Percentiles rank a stretch among this genome's conserved stretches.
These are phyloP conservation scores for Sugiyamaella xylanicola DNA, from an alignment of 1,139 yeast species.

Conservation along the genomic window DNA sequence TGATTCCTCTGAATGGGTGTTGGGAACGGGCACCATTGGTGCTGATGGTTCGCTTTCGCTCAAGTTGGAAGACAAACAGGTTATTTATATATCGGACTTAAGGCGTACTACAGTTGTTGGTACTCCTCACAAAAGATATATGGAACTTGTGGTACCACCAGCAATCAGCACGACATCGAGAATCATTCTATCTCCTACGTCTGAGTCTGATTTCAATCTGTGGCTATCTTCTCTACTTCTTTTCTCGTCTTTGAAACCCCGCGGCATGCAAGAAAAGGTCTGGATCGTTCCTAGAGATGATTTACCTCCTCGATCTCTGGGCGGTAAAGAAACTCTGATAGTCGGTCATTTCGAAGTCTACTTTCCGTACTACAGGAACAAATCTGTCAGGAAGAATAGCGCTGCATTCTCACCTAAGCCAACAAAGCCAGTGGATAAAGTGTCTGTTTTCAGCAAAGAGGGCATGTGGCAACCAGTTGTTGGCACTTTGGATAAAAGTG, in stretches of 20 bases:
- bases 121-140: slow-evolving; percentile 28
- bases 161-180: slow-evolving; percentile 26
- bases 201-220: slow-evolving; percentile 31
- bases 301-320: slow-evolving; percentile 8
- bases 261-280: slow-evolving; percentile 32
- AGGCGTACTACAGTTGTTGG: slow-evolving; percentile 30
- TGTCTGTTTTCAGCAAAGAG: slow-evolving; percentile 17
- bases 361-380: slow-evolving; percentile 31
- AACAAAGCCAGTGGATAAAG: slow-evolving; percentile 13
- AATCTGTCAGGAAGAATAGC: slow-evolving; percentile 13
- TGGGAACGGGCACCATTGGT: slow-evolving; percentile 18
- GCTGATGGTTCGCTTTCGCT: slow-evolving; percentile 25
- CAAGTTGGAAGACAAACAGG: background rate
- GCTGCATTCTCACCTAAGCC: slow-evolving; percentile 15
- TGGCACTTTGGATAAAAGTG: slow-evolving; percentile 71
- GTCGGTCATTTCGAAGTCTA: slow-evolving; percentile 38
- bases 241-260: slow-evolving; percentile 34
- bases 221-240: slow-evolving; percentile 33
- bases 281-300: slow-evolving; percentile 27
- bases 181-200: slow-evolving; percentile 29
- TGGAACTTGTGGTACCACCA: slow-evolving; percentile 31
- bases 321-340: slow-evolving; percentile 25
- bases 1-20: slow-evolving; percentile 22
- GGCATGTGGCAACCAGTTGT: slow-evolving; percentile 67
- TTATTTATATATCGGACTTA: slow-evolving; percentile 27